A percentile compares a stretch with the other conserved stretches of the same genome.
Evolutionary conservation across 192 early-diverging fungal species (phyloP).

Genomic region (Linnemannia zychae): DNA sequence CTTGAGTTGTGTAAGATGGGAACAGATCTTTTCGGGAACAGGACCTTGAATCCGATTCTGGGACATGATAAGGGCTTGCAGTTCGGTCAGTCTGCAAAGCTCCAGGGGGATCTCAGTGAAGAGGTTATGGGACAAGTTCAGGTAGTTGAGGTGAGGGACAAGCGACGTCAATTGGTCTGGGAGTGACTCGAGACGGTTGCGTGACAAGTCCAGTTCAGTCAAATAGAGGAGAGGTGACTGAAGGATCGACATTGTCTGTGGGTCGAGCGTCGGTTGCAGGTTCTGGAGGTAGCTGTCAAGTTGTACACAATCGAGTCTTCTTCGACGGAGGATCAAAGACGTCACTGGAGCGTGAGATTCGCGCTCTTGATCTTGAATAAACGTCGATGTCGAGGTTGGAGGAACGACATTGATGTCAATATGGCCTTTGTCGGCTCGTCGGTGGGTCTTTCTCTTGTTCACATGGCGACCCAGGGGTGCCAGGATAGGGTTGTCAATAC

Average conservation of each 20-base stretch:
- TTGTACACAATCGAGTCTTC: constrained; percentile 54
- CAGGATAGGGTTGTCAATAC: constrained; percentile 67
- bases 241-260: constrained; percentile 38
- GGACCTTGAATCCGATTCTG: constrained; percentile 63
- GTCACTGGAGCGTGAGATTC: constrained; percentile 48
- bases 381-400: constrained; percentile 22
- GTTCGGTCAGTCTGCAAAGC: constrained; percentile 55
- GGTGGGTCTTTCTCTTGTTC: constrained; percentile 27
- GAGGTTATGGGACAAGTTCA: constrained; percentile 64
- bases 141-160: constrained; percentile 45
- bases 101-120: constrained; percentile 63
- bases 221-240: constrained; percentile 58
- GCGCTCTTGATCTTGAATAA: constrained; percentile 46
- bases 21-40: constrained; percentile 55
- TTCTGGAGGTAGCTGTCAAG: constrained; percentile 51
- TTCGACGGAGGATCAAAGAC: constrained; percentile 58
- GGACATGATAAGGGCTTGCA: constrained; percentile 62
- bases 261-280: constrained; percentile 37
- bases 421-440: constrained; percentile 31
- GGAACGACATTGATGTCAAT: constrained; percentile 46
- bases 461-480: constrained; percentile 67
- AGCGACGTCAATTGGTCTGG: constrained; percentile 56
- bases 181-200: constrained; percentile 59
- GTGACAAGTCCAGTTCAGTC: constrained; percentile 66
- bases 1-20: constrained; percentile 53